These are phyloP conservation scores for Magnolia sinica DNA, from an alignment of 164 flowering plant species.

Conservation along the genomic window DNA sequence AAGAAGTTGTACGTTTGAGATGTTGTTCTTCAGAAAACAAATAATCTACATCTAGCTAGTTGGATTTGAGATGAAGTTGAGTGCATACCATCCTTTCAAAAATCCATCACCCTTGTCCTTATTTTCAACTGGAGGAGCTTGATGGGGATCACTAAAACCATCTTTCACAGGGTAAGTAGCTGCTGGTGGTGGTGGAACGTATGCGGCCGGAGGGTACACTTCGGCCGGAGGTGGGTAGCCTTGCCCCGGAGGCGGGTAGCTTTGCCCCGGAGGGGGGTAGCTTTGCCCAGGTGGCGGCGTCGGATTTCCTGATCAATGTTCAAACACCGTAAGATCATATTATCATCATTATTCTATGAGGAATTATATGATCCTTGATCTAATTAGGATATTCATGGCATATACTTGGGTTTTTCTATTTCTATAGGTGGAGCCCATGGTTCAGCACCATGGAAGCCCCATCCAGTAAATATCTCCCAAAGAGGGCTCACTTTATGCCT, in stretches of 20 bases:
- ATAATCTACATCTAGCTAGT: no score
- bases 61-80: background rate
- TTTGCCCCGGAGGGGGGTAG: background rate
- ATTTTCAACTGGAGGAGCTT: conserved; percentile 4
- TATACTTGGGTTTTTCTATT: no score
- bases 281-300: background rate
- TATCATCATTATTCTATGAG: background rate
- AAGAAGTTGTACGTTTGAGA: no score
- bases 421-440: background rate
- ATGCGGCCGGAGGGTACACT: conserved; percentile 1
- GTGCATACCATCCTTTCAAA: conserved; percentile 19
- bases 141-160: background rate
- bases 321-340: background rate
- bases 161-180: conserved; percentile 7
- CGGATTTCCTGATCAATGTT: background rate
- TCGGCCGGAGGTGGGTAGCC: background rate
- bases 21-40: no score
- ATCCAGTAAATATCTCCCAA: no score
- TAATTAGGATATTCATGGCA: background rate
- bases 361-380: background rate
- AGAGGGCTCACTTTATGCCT: no score
- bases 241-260: background rate
- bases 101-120: conserved; percentile 9
- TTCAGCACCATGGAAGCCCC: no score
- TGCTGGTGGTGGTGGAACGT: background rate